These are phyloP conservation scores for Thymus quinquecostatus DNA, from an alignment of 257 asterid species.

Conservation along the genomic window DNA sequence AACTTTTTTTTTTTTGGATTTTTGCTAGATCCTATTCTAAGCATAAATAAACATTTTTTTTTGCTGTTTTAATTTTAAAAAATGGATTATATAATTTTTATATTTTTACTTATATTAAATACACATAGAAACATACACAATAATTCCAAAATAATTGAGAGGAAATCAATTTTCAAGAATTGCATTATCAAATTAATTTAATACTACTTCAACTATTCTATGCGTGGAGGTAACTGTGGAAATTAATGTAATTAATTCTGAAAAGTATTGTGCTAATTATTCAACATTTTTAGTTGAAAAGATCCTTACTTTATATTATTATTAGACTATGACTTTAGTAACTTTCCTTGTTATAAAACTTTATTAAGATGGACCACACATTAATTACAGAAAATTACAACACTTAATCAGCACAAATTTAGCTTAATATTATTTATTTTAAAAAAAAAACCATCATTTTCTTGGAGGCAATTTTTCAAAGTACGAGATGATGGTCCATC, in stretches of 20 bases:
- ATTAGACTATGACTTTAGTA: not conserved
- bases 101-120: too few species aligned
- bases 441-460: slow-evolving; percentile 1
- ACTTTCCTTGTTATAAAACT: not conserved
- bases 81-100: not conserved
- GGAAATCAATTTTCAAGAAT: not conserved
- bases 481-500: slow-evolving; percentile 26
- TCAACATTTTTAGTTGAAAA: too few species aligned
- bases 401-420: not conserved
- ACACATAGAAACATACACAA: too few species aligned
- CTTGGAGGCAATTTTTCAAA: not conserved
- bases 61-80: not conserved
- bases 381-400: slow-evolving; percentile 5
- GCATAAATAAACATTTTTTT: not conserved
- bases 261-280: not conserved
- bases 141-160: too few species aligned
- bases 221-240: not conserved
- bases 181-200: not conserved
- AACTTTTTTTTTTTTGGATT: slow-evolving; percentile 8
- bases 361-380: slow-evolving; percentile 19
- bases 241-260: not conserved
- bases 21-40: not conserved
- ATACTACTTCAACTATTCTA: not conserved
- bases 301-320: not conserved
- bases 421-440: not conserved